A percentile compares a stretch with the other conserved stretches of the same genome.
Evolutionary conservation across 2,329 filamentous ascomycete species (phyloP).

Genomic region (Coniochaeta prunicola): DNA sequence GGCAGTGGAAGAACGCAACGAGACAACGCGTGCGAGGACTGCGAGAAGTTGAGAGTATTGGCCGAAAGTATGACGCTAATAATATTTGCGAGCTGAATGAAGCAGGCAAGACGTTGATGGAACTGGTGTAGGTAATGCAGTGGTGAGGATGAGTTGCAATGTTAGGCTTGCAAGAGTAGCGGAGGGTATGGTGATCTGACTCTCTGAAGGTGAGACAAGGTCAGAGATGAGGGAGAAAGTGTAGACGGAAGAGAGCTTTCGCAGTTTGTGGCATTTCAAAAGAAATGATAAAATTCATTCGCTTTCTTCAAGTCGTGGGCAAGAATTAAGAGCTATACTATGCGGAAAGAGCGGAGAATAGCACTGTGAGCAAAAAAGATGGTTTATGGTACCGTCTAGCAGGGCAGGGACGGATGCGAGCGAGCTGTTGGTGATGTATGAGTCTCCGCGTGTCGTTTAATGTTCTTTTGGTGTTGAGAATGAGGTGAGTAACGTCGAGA

Average conservation of each 20-base stretch:
- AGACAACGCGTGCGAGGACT: not conserved
- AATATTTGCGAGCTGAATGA: not conserved
- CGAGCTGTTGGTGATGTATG: not conserved
- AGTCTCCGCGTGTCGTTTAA: too few species aligned
- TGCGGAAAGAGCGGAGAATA: not conserved
- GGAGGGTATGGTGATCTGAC: not conserved
- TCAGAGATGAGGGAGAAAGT: not conserved
- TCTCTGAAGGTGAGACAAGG: not conserved
- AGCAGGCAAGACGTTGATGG: not conserved
- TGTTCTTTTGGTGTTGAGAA: not conserved
- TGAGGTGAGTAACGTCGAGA: not conserved
- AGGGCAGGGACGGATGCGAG: not conserved
- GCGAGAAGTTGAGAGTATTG: not conserved
- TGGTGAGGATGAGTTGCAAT: not conserved
- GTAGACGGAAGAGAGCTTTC: not conserved
- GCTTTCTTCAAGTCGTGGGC: not conserved
- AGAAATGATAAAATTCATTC: not conserved
- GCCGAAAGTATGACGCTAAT: not conserved
- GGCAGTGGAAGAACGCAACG: not conserved
- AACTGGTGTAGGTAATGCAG: not conserved
- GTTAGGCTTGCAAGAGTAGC: not conserved
- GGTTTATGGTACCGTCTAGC: not conserved
- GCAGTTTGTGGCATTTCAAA: not conserved
- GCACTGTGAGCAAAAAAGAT: not conserved
- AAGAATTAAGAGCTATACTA: not conserved